phyloP scores from a whole-genome alignment of 2,329 filamentous ascomycete genomes.

The Pseudogymnoascus sp. region DNA sequence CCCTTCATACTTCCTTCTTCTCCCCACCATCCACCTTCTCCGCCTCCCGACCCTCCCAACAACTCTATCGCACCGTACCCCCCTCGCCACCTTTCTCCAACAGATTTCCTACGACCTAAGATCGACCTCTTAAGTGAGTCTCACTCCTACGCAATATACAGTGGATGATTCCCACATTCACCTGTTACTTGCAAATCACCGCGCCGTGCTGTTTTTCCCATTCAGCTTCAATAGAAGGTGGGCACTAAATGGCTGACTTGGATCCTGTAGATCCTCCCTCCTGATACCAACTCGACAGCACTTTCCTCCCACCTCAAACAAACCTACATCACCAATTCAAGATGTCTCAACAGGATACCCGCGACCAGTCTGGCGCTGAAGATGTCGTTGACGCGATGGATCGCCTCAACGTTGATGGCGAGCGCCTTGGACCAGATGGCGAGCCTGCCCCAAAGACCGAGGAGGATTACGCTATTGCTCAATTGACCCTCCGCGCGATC shows the following conservation, averaged over 20 bases:
- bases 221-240: neutral
- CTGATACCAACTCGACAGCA: neutral
- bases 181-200: neutral
- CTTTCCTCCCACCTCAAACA: neutral
- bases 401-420: conserved; percentile 50
- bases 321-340: conserved; percentile 10
- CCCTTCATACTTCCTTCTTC: conserved; percentile 13
- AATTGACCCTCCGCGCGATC: conserved; percentile 91
- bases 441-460: conserved; percentile 83
- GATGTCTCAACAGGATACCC: conserved; percentile 27
- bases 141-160: neutral
- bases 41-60: conserved; percentile 9
- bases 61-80: conserved; percentile 13
- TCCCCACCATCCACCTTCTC: conserved; percentile 13
- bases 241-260: neutral
- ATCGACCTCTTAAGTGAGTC: neutral
- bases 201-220: neutral
- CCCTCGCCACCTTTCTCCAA: conserved; percentile 13
- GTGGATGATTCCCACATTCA: neutral
- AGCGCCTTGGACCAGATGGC: conserved; percentile 60
- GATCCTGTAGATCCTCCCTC: neutral
- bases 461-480: conserved; percentile 88
- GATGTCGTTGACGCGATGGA: conserved; percentile 55
- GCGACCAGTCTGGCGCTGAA: conserved; percentile 30
- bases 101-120: neutral